Evolutionary conservation across 2,329 filamentous ascomycete species (phyloP), one percentile per base, ranked within the genome.

Genomic region (Nannizzia gypsea): DNA sequence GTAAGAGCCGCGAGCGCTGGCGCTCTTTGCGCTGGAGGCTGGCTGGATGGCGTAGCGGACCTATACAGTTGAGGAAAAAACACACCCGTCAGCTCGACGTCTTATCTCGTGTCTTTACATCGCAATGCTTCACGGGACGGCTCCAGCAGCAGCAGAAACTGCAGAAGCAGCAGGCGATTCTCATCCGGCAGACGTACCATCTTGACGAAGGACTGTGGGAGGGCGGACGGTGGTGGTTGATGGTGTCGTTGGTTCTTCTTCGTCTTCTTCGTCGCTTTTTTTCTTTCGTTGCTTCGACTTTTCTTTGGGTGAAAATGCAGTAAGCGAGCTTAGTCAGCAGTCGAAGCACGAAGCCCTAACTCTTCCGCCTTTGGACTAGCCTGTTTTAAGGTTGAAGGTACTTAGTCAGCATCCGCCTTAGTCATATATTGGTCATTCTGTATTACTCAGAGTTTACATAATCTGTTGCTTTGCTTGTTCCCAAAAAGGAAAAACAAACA

Each of bases 1-100:
- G 85, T 97, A 99, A 78, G 91, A 90, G 80, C 95, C 93, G 81
- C 93, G 91, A 76, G 92, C 88, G 83, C 92, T 90, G 80, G 93
- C 93, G 81, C 89, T 95, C 85, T 96, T 96, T 72, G 86, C 83
- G 78, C 86, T 81, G 73, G 87, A 82, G 77, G 95, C 92, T 77
- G 90, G 84, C 75, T 86, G 89, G 77, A 88, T 88, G 80, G 90
- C 90, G 90, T 96, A 96, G 80, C 91, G 90, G 83, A 95, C 90
- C 90, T 95, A 74, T 59, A 61, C 31, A 11, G 9, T 36, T 17
- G n/a, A 15, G n/a, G 6, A 42, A 8, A 42, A n/a, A 38, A 34
- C 36, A 36, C 11, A 28, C 22, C 40, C 13, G 15, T 52, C 52
- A 40, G 58, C 55, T 57, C 55, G 52, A 38, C 54, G 42, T 50